Base-by-base conservation (phyloP, 305 asterid genomes). In the Salvia sclarea region DNA sequence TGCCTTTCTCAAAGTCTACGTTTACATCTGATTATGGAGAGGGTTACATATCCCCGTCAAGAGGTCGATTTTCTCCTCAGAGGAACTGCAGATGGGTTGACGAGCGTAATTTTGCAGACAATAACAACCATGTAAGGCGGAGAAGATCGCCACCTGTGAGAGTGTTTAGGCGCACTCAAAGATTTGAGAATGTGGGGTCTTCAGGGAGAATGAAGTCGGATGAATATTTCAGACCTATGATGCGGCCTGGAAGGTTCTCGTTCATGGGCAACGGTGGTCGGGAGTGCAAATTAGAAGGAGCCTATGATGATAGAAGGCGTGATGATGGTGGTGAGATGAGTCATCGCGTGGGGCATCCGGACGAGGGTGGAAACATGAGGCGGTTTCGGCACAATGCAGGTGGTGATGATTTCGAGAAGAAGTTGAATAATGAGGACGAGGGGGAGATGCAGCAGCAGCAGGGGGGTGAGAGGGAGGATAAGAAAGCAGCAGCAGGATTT, bases 121-220 rank as follows among this genome's bases (percentile, higher is more conserved):
- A 72, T 22, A 77, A 74, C 72, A 77, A 74, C 72, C 64, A 81
- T 58, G 17, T 62, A 20, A 78, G 90, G 73, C 76, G 80, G 17
- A 73, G 88, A 62, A 84, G 91, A 78, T 81, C 91, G 18, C 87
- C 90, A 8, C 89, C 85, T 0, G 76, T 66, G 50, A 80, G 81
- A 69, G 62, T 53, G 55, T 76, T 77, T 2, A 81, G 82, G 76
- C 78, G 71, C 56, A 52, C 18, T 72, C 86, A 80, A 28, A 76
- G 83, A 64, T 79, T 82, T 30, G 86, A 83, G 75, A 60, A 67
- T 47, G 65, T 40, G 41, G 84, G 83, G 55, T 68, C 80, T 30
- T 64, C 82, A 3, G 86, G 89, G 21, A 76, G 80, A 41, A 44
- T 76, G 48, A 87, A 87, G 72, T 70, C 78, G 6, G 85, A 86